These are phyloP conservation scores for Skeletonema costatum DNA, from an alignment of 108 stramenopile genomes.

Conservation along the genomic window DNA sequence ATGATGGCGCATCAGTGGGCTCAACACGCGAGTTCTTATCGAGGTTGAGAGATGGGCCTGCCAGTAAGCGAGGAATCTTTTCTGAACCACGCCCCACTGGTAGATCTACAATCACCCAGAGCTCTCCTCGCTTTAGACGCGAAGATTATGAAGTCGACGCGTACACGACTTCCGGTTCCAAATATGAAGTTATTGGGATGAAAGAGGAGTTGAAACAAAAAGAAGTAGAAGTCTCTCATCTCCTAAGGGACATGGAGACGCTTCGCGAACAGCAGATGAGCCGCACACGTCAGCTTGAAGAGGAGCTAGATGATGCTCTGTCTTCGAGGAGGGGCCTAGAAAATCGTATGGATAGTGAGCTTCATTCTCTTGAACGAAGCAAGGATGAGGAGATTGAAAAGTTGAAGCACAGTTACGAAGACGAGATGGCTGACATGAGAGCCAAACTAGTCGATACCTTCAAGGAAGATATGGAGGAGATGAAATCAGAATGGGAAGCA, in stretches of 20 bases:
- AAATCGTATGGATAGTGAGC: background rate
- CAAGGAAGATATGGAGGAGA: constrained; percentile 44
- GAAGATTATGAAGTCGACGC: background rate
- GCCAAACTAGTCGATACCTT: constrained; percentile 30
- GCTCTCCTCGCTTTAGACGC: background rate
- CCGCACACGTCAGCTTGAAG: background rate
- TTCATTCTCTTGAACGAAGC: background rate
- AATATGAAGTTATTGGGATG: background rate
- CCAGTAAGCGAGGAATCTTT: background rate
- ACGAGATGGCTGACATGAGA: constrained; percentile 10
- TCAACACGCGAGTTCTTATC: background rate
- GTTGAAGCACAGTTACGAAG: constrained; percentile 11
- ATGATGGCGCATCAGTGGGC: background rate
- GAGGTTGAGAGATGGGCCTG: background rate
- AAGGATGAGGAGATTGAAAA: constrained; percentile 8
- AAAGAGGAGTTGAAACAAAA: background rate
- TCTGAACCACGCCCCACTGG: background rate
- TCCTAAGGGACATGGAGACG: background rate
- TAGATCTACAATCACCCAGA: background rate
- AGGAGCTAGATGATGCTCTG: background rate
- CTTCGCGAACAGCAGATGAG: background rate
- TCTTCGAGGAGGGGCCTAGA: background rate
- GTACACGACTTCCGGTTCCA: background rate
- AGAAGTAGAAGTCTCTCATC: background rate
- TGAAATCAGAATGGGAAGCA: constrained; percentile 41